These are phyloP conservation scores for Podospora australis DNA, from an alignment of 495 filamentous ascomycete species.

Conservation along the genomic window DNA sequence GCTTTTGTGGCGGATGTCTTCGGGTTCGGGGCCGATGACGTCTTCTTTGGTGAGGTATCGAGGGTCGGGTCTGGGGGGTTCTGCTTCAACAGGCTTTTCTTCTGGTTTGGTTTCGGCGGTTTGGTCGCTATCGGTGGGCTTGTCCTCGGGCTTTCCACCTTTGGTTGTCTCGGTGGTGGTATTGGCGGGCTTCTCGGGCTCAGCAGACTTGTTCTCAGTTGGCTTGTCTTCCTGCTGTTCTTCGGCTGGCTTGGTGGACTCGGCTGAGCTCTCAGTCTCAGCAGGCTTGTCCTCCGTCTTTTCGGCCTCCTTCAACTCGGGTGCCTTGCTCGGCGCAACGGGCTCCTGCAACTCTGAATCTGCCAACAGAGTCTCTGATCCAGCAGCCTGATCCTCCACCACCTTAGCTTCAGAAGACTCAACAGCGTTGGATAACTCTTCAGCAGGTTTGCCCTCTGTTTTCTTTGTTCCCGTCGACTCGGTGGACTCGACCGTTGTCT, in stretches of 20 bases:
- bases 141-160: neutral
- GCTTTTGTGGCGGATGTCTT: conserved; percentile 32
- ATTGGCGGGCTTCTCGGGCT: too few relatives aligned
- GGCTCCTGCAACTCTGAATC: too few relatives aligned
- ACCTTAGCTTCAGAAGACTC: neutral
- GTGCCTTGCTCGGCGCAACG: too few relatives aligned
- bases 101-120: neutral
- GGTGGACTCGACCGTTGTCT: neutral
- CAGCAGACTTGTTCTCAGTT: neutral
- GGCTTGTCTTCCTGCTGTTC: neutral
- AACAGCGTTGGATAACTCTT: neutral
- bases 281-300: neutral
- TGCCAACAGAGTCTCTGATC: too few relatives aligned
- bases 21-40: conserved; percentile 55
- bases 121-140: neutral
- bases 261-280: neutral
- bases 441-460: neutral
- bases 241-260: neutral
- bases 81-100: neutral
- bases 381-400: too few relatives aligned
- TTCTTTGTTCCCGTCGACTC: neutral
- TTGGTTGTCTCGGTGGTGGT: too few relatives aligned
- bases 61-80: neutral
- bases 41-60: conserved; percentile 45
- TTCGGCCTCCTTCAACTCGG: too few relatives aligned